These are phyloP conservation scores for Juglanconis sp. DNA, from an alignment of 2,329 filamentous ascomycete genomes.

Conservation along the genomic window DNA sequence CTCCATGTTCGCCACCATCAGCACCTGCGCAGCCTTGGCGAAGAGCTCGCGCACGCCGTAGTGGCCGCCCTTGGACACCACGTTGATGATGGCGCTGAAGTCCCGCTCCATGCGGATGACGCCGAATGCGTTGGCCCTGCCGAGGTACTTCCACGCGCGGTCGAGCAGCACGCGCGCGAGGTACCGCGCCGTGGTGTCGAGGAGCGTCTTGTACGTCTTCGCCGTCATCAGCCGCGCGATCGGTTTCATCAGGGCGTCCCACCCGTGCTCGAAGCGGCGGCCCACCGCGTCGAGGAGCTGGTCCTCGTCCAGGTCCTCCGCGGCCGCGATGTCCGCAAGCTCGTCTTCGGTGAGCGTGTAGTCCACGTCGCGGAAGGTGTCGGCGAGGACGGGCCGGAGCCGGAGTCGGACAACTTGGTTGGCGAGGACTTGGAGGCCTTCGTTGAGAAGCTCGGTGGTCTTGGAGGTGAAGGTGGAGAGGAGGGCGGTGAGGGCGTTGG, in stretches of 20 bases:
- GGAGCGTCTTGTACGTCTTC: slow-evolving; percentile 70
- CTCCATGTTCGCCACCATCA: slow-evolving; percentile 89
- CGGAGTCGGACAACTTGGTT: slow-evolving; percentile 83
- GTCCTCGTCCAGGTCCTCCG: slow-evolving; percentile 51
- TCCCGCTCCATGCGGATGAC: slow-evolving; percentile 83
- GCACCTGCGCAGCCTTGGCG: slow-evolving; percentile 72
- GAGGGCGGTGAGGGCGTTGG: slow-evolving; percentile 64
- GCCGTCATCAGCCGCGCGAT: slow-evolving; percentile 80
- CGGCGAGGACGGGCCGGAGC: slow-evolving; percentile 77
- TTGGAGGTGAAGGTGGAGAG: slow-evolving; percentile 72
- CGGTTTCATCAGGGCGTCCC: slow-evolving; percentile 82
- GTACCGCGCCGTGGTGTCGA: slow-evolving; percentile 70
- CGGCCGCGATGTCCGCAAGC: slow-evolving; percentile 51
- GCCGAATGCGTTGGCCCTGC: slow-evolving; percentile 75
- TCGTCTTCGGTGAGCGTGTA: slow-evolving; percentile 70
- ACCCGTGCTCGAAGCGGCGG: slow-evolving; percentile 77
- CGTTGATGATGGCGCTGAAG: slow-evolving; percentile 69
- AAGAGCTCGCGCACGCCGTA: slow-evolving; percentile 79
- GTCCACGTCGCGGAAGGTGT: slow-evolving; percentile 88
- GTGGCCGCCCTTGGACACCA: slow-evolving; percentile 66
- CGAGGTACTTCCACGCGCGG: slow-evolving; percentile 76
- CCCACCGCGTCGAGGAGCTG: slow-evolving; percentile 65
- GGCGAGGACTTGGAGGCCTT: slow-evolving; percentile 83
- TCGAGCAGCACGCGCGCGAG: slow-evolving; percentile 81
- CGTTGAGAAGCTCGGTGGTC: slow-evolving; percentile 74